These are phyloP conservation scores for Microcera coccophila DNA, from an alignment of 2,329 filamentous ascomycete genomes.

Conservation along the genomic window DNA sequence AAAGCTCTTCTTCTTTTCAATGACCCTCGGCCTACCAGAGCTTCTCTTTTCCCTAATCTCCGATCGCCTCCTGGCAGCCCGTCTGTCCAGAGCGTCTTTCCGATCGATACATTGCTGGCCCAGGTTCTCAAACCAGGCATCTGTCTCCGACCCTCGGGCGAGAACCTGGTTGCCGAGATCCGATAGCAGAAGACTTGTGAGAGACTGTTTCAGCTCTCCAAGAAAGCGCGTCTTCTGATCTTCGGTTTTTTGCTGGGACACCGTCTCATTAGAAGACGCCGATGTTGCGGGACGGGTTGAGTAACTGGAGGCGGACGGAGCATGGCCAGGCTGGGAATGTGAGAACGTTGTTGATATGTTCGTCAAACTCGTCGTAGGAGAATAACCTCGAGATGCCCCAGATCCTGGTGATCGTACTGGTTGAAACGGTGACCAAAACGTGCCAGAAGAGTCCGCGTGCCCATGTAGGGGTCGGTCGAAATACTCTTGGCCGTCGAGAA, in stretches of 20 bases:
- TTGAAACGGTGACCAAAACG: conserved; percentile 88
- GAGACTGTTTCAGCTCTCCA: conserved; percentile 68
- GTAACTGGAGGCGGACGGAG: conserved; percentile 44
- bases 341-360: conserved; percentile 53
- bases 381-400: conserved; percentile 55
- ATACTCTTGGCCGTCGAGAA: conserved; percentile 67
- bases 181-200: conserved; percentile 81
- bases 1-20: conserved; percentile 67
- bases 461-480: conserved; percentile 66
- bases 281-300: conserved; percentile 60
- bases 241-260: conserved; percentile 57
- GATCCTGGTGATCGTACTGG: conserved; percentile 62
- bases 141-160: conserved; percentile 86
- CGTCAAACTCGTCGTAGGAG: conserved; percentile 58
- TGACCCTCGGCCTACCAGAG: conserved; percentile 46
- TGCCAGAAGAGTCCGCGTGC: conserved; percentile 69
- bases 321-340: conserved; percentile 37
- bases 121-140: conserved; percentile 74
- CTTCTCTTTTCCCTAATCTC: conserved; percentile 44
- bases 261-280: conserved; percentile 64
- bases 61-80: conserved; percentile 39
- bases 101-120: conserved; percentile 63
- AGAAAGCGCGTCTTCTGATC: conserved; percentile 77
- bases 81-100: conserved; percentile 52
- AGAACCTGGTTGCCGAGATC: conserved; percentile 86